These are phyloP conservation scores for Microbotryum lychnidis-dioicae DNA, from an alignment of 1,284 basidiomycete genomes.

Conservation along the genomic window DNA sequence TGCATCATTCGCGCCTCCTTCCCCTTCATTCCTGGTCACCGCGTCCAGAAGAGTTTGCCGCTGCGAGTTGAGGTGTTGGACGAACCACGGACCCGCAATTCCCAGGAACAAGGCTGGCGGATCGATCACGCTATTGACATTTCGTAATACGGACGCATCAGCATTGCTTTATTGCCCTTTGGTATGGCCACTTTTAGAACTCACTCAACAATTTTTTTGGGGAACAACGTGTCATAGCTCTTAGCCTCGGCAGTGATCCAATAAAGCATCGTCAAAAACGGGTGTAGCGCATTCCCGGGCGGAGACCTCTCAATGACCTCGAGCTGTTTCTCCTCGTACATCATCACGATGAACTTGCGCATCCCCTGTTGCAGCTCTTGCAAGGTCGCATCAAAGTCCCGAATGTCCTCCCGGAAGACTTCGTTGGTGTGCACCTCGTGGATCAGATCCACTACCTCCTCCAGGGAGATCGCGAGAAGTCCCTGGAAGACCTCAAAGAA, in stretches of 20 bases:
- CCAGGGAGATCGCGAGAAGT: conserved; percentile 59
- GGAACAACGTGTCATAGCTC: conserved; percentile 72
- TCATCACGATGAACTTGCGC: conserved; percentile 34
- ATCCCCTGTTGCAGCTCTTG: conserved; percentile 46
- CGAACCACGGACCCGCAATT: conserved; percentile 66
- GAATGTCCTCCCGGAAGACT: conserved; percentile 33
- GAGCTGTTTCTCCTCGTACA: conserved; percentile 53
- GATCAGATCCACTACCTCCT: conserved; percentile 57
- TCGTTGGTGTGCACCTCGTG: conserved; percentile 32
- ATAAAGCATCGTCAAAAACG: conserved; percentile 69
- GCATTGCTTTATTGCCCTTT: neutral
- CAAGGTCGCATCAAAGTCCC: conserved; percentile 36
- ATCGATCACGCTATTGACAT: conserved; percentile 13
- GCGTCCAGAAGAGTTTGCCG: conserved; percentile 48
- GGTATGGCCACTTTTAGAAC: conserved; percentile 33
- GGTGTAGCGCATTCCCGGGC: conserved; percentile 58
- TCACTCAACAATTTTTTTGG: conserved; percentile 68
- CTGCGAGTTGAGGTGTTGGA: conserved; percentile 65
- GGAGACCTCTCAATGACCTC: conserved; percentile 51
- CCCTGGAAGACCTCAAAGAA: conserved; percentile 77
- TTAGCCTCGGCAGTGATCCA: conserved; percentile 84
- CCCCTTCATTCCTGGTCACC: conserved; percentile 49
- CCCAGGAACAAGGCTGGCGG: conserved; percentile 48
- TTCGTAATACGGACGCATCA: neutral
- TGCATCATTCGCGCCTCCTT: conserved; percentile 72